Evolutionary conservation across 2,329 filamentous ascomycete species (phyloP), one percentile per base, ranked within the genome.

Genomic region (Orbilia brochopaga): DNA sequence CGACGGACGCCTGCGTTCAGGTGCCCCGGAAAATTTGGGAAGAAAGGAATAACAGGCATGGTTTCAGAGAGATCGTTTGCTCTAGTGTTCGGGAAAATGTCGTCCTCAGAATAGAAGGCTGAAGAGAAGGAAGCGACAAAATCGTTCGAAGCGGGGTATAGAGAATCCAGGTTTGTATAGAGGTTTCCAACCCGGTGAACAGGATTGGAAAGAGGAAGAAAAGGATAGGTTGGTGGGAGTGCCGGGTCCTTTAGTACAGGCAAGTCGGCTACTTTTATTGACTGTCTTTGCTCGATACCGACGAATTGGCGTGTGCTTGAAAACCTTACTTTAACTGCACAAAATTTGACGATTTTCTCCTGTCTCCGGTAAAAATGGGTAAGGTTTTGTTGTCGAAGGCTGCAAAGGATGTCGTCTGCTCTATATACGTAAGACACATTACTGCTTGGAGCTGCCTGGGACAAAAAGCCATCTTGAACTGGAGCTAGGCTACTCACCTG

Each of bases 141-240:
- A n/a, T n/a, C n/a, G n/a, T n/a, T n/a, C n/a, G 66, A 70, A 55
- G 59, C 59, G 66, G 66, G 58, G 66, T 64, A 35, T 59, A 64
- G 24, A 51, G 59, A 51, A 70, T 59, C 66, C 59, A 63, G 66
- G 59, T 70, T 63, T 59, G 58, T 55, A 59, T 48, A 23, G 52
- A 40, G 24, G 48, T 69, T 63, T 63, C 52, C 42, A 70, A 70
- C 59, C 66, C 35, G 37, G 58, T 48, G 46, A 63, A 59, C 66
- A 61, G 54, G 66, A 70, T 55, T 70, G 66, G 66, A 70, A 70
- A 70, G 65, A 70, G 65, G 53, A 56, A 44, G 44, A 70, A 70
- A 64, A 59, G 59, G 59, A 70, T 32, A 54, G 54, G 48, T 60
- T 63, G 66, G 66, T 70, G 59, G 59, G 66, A 70, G 24, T 46